Base-by-base conservation (phyloP, 768 basidiomycete genomes). In the Tulasnella sp. region DNA sequence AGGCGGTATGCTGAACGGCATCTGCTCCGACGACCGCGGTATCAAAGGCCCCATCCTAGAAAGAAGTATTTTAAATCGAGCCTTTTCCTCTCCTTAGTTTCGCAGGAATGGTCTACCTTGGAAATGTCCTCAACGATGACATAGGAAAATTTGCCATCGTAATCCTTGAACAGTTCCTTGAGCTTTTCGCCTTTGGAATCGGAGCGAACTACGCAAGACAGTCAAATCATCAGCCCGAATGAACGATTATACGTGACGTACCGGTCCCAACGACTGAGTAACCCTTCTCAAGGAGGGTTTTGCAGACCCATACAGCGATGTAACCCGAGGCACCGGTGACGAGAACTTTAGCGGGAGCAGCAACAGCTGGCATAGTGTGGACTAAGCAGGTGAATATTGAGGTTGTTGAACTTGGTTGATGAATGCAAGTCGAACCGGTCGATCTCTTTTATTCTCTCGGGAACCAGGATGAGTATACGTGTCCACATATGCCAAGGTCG, bases 121-220 rank as follows among this genome's bases (percentile, higher is more conserved):
- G 81, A 81, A 26, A 74, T 72, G 35, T 74, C 74, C 26, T 44
- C 39, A 16, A 74, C 66, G 52, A 74, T 22, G 32, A 69, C 40
- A 41, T 72, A 74, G 63, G 34, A 26, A 47, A 74, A 74, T n/a
- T 63, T 66, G 65, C 47, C 69, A 6, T 39, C 40, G 69, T 62
- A 52, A 0, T 80, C 76, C 17, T 83, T 81, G 78, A 90, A 90
- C 65, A 83, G 72, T 29, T 88, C 80, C 69, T 81, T 79, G 71
- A 93, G 80, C 75, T 86, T 84, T 1, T 83, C 79, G 1, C 85
- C 86, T 78, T 91, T 92, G n/a, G 80, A 81, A 11, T 77, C 77
- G 2, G 86, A 85, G 11, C 92, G 85, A 5, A 90, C 90, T 0
- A 90, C 1, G n/a, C 22, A 26, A 14, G 22, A 17, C 73, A 35